Base-by-base conservation (phyloP, 140 eudicot genomes). In the Bidens hawaiensis region DNA sequence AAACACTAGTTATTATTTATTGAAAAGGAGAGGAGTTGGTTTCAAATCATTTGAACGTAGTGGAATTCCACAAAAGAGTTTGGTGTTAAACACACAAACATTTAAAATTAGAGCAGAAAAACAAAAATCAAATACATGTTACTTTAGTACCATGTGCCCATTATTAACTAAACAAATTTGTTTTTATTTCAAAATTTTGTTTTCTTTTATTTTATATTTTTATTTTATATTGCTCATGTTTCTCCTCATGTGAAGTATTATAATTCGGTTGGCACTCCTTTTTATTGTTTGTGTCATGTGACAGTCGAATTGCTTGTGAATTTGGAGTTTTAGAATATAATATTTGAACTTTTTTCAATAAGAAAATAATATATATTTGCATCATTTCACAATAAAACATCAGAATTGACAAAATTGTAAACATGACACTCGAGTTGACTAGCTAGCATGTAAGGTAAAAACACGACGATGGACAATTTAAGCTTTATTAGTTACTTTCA, bases 191-290 rank as follows among this genome's bases (percentile, higher is more conserved):
- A n/a, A 47, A 41, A 3, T 36, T 36, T 67, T 15, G 34, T 24
- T 53, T 58, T 10, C 2, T 71, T 51, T 3, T 68, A 54, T 53
- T 25, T 54, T 67, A 26, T 19, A 19, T 56, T 5, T 18, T 5
- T 60, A 48, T 17, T 65, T n/a, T 31, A 40, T 46, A 73, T 16
- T 57, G 36, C 12, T 36, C 73, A 66, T 73, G 68, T 25, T 65
- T 38, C 53, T 25, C 57, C 68, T 65, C 74, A 74, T 74, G 78
- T 58, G 63, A 48, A 56, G 14, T 74, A 66, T 65, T 74, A 17
- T 66, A 66, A 48, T 18, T 57, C 5, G 48, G 30, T 49, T 60
- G 57, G 78, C 78, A 58, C 78, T 41, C 36, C 74, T 66, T 73
- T 74, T 59, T 34, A 65, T 66, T 40, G 15, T 66, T 48, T 54